Percentiles rank a stretch among this genome's conserved stretches.
Evolutionary conservation across 371 early-diverging fungal species (phyloP).

Genomic region (Smittium culicis): DNA sequence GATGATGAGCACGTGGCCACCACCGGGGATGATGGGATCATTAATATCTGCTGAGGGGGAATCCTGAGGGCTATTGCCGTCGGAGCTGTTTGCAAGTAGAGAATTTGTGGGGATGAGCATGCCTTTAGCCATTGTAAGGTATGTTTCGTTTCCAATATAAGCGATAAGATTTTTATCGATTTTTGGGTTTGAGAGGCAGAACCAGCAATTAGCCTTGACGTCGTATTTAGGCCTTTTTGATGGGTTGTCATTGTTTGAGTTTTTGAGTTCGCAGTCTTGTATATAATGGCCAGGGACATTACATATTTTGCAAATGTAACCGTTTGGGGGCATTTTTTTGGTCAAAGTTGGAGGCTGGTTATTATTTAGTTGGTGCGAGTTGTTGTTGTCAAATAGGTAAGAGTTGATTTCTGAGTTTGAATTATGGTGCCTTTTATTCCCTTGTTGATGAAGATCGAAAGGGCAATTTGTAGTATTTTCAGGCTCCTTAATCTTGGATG

Average conservation of each 20-base stretch:
- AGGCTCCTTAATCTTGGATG: conserved; percentile 28
- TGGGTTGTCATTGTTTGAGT: not conserved
- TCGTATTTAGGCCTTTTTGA: conserved; percentile 13
- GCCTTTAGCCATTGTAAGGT: conserved; percentile 47
- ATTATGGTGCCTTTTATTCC: too few species aligned
- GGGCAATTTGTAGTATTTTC: conserved; percentile 48
- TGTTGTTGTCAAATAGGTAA: too few species aligned
- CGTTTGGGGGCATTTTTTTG: conserved; percentile 24
- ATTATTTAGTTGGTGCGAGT: too few species aligned
- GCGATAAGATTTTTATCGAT: conserved; percentile 46
- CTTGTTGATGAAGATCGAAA: conserved; percentile 28
- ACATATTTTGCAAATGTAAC: conserved; percentile 41
- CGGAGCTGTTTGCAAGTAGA: not conserved
- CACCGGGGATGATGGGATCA: conserved; percentile 24
- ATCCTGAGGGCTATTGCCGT: not conserved
- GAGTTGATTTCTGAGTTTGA: too few species aligned
- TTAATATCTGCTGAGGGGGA: not conserved
- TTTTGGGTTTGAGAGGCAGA: conserved; percentile 48
- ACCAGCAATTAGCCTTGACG: conserved; percentile 39
- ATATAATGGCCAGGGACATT: conserved; percentile 48
- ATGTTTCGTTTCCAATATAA: conserved; percentile 37
- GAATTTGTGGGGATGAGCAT: conserved; percentile 27
- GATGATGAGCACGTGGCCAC: conserved; percentile 42
- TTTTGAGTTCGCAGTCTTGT: conserved; percentile 42
- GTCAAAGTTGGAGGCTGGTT: too few species aligned